Base-by-base conservation (phyloP, 345 rosid genomes). In the Gossypium stocksii region DNA sequence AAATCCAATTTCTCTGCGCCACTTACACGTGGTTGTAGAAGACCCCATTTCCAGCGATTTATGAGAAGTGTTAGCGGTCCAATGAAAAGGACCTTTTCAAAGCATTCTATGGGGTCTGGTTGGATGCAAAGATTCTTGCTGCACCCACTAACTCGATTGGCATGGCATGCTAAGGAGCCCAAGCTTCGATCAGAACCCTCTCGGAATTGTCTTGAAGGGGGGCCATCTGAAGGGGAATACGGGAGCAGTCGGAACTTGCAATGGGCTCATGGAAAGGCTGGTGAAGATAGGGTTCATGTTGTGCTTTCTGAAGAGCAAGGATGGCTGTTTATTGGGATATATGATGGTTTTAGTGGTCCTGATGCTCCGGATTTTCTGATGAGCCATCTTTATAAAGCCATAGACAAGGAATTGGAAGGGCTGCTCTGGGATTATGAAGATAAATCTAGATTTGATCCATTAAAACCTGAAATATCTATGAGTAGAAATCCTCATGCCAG, bases 241-340 rank as follows among this genome's bases (percentile, higher is more conserved):
- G 78, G 82, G 25, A 84, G 82, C 76, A 82, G 87, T 77, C 86
- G 85, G 58, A 84, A 94, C 84, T 85, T 94, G 86, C 97, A 94
- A 78, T 94, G 98, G 98, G 98, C 98, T 75, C 98, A 94, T 79
- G 98, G 98, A 78, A 94, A 88, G 85, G 98, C 98, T 49, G 98
- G 98, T 60, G 98, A 94, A 86, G 98, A 94, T 74, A 87, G 97
- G 80, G 93, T 94, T 74, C 98, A 94, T 75, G 94, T 94, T 29
- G 97, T 94, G 80, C 89, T 94, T 74, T 94, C 97, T n/a, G 98
- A 94, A 78, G 97, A 94, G 74, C 97, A 94, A 77, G 97, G 98
- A 74, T 94, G 98, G 98, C 80, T 94, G 61, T 94, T 86, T 82
- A 87, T 92, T n/a, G 98, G 97, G 64, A 94, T 94, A 76, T 94